Percentiles rank a stretch among this genome's conserved stretches.
Conservation (phyloP, 306 rosid genomes). For the Pueraria montana region DNA sequence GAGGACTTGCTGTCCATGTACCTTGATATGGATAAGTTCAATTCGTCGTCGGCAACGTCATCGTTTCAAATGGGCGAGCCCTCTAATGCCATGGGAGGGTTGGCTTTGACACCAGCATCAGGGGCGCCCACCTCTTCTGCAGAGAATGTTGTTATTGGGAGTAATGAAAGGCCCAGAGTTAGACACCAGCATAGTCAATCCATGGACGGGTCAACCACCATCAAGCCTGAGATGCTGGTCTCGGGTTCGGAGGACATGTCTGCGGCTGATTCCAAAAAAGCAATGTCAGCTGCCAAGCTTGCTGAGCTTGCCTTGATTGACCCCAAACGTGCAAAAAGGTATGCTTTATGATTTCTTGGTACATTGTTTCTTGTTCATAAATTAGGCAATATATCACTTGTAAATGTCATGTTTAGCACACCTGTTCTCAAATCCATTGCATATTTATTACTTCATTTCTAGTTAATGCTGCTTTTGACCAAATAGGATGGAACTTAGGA, state of each 20-base stretch:
- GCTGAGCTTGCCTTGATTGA: slow-evolving; percentile 92
- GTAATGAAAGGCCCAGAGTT: slow-evolving; percentile 79
- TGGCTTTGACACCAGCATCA: slow-evolving; percentile 33
- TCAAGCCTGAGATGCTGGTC: slow-evolving; percentile 83
- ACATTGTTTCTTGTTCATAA: slow-evolving; percentile 18
- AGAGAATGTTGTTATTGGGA: slow-evolving; percentile 56
- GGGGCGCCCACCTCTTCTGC: slow-evolving; percentile 57
- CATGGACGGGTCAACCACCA: slow-evolving; percentile 92
- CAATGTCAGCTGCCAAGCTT: slow-evolving; percentile 90
- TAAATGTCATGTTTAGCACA: slow-evolving; percentile 2
- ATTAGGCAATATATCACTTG: background rate
- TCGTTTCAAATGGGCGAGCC: slow-evolving; percentile 74
- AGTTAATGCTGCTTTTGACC: background rate
- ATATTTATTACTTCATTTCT: slow-evolving; percentile 16
- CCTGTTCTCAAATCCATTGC: slow-evolving; percentile 4
- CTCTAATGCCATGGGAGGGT: slow-evolving; percentile 53
- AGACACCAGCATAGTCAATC: slow-evolving; percentile 99
- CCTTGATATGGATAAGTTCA: slow-evolving; percentile 96
- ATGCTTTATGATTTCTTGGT: slow-evolving; percentile 1
- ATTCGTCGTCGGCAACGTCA: slow-evolving; percentile 83
- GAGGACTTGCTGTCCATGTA: slow-evolving; percentile 92
- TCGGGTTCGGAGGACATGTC: slow-evolving; percentile 78
- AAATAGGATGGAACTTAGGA: background rate
- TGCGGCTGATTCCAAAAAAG: slow-evolving; percentile 80
- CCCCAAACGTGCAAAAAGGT: slow-evolving; percentile 99